Conservation (phyloP, 768 basidiomycete genomes). For the Pleurotus giganteus region DNA sequence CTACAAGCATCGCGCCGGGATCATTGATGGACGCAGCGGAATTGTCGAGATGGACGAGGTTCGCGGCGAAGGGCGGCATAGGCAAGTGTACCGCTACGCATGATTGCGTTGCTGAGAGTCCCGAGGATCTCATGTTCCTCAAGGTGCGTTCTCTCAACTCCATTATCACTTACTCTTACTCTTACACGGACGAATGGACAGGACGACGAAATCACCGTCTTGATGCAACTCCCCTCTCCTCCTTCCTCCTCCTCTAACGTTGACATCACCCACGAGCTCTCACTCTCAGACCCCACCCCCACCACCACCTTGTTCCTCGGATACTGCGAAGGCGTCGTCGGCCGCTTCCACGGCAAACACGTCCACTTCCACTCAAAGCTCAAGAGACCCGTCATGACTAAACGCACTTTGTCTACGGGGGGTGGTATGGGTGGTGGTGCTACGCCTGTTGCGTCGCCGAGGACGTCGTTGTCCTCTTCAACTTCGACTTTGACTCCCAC, state of each 20-base stretch:
- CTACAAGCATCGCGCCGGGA: too few relatives aligned
- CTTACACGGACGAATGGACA: constrained; percentile 23
- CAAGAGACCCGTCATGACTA: constrained; percentile 79
- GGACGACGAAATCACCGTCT: constrained; percentile 78
- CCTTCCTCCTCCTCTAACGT: too few relatives aligned
- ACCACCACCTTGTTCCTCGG: constrained; percentile 46
- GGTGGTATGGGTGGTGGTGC: constrained; percentile 1
- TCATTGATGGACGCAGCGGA: constrained; percentile 70
- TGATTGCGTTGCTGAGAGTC: constrained; percentile 73
- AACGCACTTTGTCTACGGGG: constrained; percentile 45
- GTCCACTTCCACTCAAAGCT: constrained; percentile 74
- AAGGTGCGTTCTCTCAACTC: constrained; percentile 68
- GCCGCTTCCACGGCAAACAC: constrained; percentile 59
- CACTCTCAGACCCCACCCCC: not conserved
- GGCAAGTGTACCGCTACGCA: constrained; percentile 71
- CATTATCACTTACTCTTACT: not conserved
- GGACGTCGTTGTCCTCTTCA: constrained; percentile 20
- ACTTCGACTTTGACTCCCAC: constrained; percentile 9
- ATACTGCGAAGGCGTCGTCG: constrained; percentile 86
- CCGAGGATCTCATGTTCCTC: constrained; percentile 85
- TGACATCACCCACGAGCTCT: too few relatives aligned
- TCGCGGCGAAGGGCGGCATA: constrained; percentile 83
- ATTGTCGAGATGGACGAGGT: constrained; percentile 78
- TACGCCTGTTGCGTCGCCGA: constrained; percentile 18
- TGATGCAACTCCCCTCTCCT: constrained; percentile 63